Conservation (phyloP, 805 yeast species). For the Monosporozyma unispora region DNA sequence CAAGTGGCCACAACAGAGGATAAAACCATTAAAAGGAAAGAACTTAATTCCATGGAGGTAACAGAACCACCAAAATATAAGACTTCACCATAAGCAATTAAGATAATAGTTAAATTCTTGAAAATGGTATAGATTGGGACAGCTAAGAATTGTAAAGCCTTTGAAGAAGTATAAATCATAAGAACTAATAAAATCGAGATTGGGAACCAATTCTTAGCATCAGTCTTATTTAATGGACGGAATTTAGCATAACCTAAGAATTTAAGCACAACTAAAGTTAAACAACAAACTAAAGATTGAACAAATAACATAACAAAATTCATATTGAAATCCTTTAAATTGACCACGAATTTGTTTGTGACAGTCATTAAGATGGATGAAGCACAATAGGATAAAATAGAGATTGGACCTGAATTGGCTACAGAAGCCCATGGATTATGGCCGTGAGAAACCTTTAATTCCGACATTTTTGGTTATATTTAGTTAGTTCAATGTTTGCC, state of each 20-base stretch:
- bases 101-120: conserved; percentile 92
- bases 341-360: conserved; percentile 89
- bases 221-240: conserved; percentile 75
- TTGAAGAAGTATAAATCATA: conserved; percentile 94
- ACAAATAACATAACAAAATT: conserved; percentile 84
- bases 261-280: conserved; percentile 65
- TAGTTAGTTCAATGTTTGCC: too few relatives aligned
- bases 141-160: conserved; percentile 82
- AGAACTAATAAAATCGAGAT: conserved; percentile 79
- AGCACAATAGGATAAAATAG: conserved; percentile 76
- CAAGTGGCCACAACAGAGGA: conserved; percentile 94
- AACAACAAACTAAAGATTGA: conserved; percentile 77
- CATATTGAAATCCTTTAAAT: conserved; percentile 61
- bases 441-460: conserved; percentile 14
- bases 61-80: conserved; percentile 93
- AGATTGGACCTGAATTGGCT: conserved; percentile 46
- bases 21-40: conserved; percentile 85
- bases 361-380: conserved; percentile 97
- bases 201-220: conserved; percentile 94
- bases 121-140: conserved; percentile 97
- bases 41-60: conserved; percentile 78
- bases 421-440: conserved; percentile 14
- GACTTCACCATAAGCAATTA: conserved; percentile 97
- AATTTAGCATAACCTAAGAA: conserved; percentile 68
- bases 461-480: conserved; percentile 25